Evolutionary conservation across 768 basidiomycete species (phyloP).

Genomic region (Pilatotrama ljubarskyi): DNA sequence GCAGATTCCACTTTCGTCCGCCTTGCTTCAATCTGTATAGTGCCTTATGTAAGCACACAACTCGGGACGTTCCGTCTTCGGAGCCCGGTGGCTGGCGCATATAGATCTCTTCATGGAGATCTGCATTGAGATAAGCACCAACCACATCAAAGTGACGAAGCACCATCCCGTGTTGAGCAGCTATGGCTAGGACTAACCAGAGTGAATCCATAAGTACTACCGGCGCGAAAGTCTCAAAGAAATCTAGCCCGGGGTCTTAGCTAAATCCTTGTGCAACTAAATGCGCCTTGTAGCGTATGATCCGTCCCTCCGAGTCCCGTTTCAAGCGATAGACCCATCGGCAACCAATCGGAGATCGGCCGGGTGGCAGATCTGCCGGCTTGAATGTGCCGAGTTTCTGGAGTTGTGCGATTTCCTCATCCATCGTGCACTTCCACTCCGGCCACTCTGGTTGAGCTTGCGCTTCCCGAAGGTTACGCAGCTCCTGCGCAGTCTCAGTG

Average conservation of each 20-base stretch:
- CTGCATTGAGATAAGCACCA: too few relatives aligned
- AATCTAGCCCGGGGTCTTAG: constrained; percentile 42
- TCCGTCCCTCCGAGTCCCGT: constrained; percentile 34
- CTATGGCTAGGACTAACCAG: constrained; percentile 34
- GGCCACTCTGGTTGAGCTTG: constrained; percentile 7
- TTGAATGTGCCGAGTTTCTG: constrained; percentile 2
- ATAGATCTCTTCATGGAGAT: constrained; percentile 36
- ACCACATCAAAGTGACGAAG: constrained; percentile 37
- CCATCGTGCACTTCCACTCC: constrained; percentile 17
- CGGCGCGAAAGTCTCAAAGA: constrained; percentile 28
- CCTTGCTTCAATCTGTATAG: constrained; percentile 39
- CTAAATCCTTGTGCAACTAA: constrained; percentile 45
- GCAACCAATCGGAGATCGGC: constrained; percentile 34
- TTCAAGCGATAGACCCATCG: constrained; percentile 48
- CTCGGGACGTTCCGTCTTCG: constrained; percentile 23
- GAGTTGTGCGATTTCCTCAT: constrained; percentile 10
- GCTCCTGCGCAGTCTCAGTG: constrained; percentile 1
- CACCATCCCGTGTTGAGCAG: constrained; percentile 36
- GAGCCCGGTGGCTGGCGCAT: constrained; percentile 41
- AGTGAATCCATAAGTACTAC: constrained; percentile 14
- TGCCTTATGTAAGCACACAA: constrained; percentile 11
- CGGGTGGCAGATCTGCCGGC: constrained; percentile 26
- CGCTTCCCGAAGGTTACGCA: constrained; percentile 6
- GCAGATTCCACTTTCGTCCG: constrained; percentile 32
- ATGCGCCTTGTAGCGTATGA: constrained; percentile 42